Evolutionary conservation across 345 rosid genomes (phyloP).

Genomic region (Kernera saxatilis): DNA sequence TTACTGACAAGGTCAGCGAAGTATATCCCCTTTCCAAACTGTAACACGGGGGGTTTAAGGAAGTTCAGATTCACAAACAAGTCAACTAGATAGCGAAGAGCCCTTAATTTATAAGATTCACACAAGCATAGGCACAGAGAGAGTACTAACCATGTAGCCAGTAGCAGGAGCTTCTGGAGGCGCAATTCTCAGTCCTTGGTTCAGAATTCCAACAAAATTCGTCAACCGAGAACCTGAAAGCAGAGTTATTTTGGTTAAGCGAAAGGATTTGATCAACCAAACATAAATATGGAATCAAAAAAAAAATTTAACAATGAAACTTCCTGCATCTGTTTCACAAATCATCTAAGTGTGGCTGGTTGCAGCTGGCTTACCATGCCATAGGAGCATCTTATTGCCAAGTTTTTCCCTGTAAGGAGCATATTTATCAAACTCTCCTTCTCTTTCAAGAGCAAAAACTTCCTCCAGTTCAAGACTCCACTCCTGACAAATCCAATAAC

Average conservation of each 20-base stretch:
- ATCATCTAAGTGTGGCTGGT: not conserved
- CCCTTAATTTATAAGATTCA: not conserved
- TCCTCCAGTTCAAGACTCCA: slow-evolving; percentile 94
- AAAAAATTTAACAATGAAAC: not conserved
- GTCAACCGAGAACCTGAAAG: slow-evolving; percentile 85
- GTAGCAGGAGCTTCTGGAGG: slow-evolving; percentile 99
- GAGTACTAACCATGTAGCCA: slow-evolving; percentile 84
- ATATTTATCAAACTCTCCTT: slow-evolving; percentile 83
- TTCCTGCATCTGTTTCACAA: not conserved
- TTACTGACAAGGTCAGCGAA: slow-evolving; percentile 98
- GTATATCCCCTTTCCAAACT: slow-evolving; percentile 97
- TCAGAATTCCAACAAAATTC: slow-evolving; percentile 91
- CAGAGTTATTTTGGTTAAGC: slow-evolving; percentile 1
- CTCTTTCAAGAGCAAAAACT: slow-evolving; percentile 83
- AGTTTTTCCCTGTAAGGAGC: slow-evolving; percentile 61
- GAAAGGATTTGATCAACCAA: not conserved
- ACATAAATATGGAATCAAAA: not conserved
- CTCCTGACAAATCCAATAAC: slow-evolving; percentile 41
- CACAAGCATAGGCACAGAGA: slow-evolving; percentile 13
- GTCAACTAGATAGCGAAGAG: not conserved
- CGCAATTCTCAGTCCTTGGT: slow-evolving; percentile 95
- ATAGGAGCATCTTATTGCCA: slow-evolving; percentile 81
- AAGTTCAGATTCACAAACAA: slow-evolving; percentile 10
- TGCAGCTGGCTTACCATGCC: slow-evolving; percentile 67
- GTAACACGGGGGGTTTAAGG: slow-evolving; percentile 20